A percentile compares a stretch with the other conserved stretches of the same genome.
phyloP scores from a whole-genome alignment of 208 protist species.

The Leishmania braziliensis region DNA sequence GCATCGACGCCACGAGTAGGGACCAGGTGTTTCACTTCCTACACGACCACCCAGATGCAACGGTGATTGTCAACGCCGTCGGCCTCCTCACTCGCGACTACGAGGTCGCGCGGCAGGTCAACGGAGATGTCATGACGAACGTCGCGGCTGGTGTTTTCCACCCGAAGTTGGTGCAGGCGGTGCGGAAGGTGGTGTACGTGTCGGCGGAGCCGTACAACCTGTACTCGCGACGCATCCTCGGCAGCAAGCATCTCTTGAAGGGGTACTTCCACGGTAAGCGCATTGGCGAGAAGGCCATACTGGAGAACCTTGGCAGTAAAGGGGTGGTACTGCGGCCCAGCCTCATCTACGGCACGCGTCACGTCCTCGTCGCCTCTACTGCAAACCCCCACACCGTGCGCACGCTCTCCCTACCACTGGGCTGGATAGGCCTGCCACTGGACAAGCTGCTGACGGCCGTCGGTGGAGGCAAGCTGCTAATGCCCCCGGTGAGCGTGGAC shows the following conservation, averaged over 20 bases:
- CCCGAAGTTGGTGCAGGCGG: slow-evolving; percentile 37
- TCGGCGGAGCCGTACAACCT: slow-evolving; percentile 67
- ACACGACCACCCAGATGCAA: slow-evolving; percentile 77
- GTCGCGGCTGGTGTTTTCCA: slow-evolving; percentile 73
- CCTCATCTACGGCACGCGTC: slow-evolving; percentile 84
- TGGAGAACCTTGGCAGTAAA: slow-evolving; percentile 56
- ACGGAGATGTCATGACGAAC: slow-evolving; percentile 82
- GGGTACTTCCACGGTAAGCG: slow-evolving; percentile 87
- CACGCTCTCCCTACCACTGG: slow-evolving; percentile 63
- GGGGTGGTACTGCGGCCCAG: slow-evolving; percentile 73
- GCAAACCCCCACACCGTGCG: slow-evolving; percentile 30
- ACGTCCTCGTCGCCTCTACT: slow-evolving; percentile 30
- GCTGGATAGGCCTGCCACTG: slow-evolving; percentile 60
- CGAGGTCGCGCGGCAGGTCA: slow-evolving; percentile 59
- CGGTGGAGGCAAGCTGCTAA: slow-evolving; percentile 51
- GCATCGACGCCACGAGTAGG: slow-evolving; percentile 64
- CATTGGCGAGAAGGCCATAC: slow-evolving; percentile 67
- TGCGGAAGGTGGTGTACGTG: slow-evolving; percentile 72
- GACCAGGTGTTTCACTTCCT: slow-evolving; percentile 76
- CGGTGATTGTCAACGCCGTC: slow-evolving; percentile 70
- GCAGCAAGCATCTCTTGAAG: slow-evolving; percentile 54
- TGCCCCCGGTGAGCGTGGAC: slow-evolving; percentile 66
- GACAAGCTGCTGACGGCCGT: slow-evolving; percentile 58
- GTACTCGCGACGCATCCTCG: slow-evolving; percentile 41
- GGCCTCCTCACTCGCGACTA: slow-evolving; percentile 71